Evolutionary conservation across 371 early-diverging fungal species (phyloP), one percentile per base, ranked within the genome.

Genomic region (Fennellomyces sp.): DNA sequence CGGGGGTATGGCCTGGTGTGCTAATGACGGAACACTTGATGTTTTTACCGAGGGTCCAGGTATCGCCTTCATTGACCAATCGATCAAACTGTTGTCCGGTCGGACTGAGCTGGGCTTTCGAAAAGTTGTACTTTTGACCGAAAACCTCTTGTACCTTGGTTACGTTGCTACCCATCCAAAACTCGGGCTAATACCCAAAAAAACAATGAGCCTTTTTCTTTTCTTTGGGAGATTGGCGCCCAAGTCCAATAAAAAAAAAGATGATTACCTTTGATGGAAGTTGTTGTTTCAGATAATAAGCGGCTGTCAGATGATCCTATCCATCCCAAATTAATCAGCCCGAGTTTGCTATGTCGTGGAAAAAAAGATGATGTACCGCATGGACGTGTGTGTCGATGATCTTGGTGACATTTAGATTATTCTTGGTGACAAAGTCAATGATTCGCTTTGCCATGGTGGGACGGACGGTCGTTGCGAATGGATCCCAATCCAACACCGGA

Each of bases 321-420:
- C 3, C 52, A 27, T 17, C n/a, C n/a, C n/a, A n/a, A n/a, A n/a
- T n/a, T n/a, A n/a, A n/a, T n/a, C n/a, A n/a, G n/a, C n/a, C n/a
- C n/a, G n/a, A n/a, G n/a, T n/a, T n/a, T n/a, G n/a, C n/a, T n/a
- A n/a, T n/a, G n/a, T n/a, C n/a, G 39, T n/a, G 15, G 15, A 39
- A 6, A 39, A n/a, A 25, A 48, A 61, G 47, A 27, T 36, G 15
- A 51, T 55, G 63, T 71, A 78, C 79, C 12, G 80, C 80, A 54
- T 80, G 80, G 27, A 80, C 76, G 58, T 76, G 76, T 0, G 76
- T 80, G 47, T 80, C 80, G 41, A 80, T 80, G 21, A 76, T 76
- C 41, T 70, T 76, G 54, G 80, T 67, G 4, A 80, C 73, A 53
- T 69, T 64, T 6, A 80, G 39, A n/a, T 57, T 41, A 33, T 72